These are phyloP conservation scores for Cercospora sp. DNA, from an alignment of 2,329 filamentous ascomycete species.

Conservation along the genomic window DNA sequence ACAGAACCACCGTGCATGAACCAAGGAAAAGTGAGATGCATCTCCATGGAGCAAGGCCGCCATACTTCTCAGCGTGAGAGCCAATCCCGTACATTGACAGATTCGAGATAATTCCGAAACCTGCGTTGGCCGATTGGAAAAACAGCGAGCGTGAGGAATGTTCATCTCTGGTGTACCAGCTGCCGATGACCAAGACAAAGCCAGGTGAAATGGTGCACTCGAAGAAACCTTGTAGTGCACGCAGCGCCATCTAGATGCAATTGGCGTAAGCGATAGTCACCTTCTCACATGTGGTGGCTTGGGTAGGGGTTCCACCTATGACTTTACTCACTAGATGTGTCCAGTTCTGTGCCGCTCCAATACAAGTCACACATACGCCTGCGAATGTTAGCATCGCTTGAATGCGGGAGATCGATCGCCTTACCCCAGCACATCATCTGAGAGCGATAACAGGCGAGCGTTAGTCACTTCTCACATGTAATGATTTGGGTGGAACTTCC, in stretches of 20 bases:
- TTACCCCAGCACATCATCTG: constrained; percentile 38
- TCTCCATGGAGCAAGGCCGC: constrained; percentile 33
- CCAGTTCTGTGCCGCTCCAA: constrained; percentile 38
- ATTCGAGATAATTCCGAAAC: constrained; percentile 37
- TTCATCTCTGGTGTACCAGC: constrained; percentile 41
- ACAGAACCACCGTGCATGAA: constrained; percentile 29
- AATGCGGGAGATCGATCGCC: neutral
- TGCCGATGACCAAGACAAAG: constrained; percentile 40
- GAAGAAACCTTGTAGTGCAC: constrained; percentile 42
- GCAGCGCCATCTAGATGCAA: constrained; percentile 34
- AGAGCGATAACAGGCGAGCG: neutral
- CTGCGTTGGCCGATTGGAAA: constrained; percentile 42
- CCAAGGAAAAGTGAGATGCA: constrained; percentile 36
- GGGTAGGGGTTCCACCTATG: no score
- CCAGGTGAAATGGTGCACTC: constrained; percentile 43
- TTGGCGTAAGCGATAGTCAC: no score
- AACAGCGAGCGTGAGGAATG: constrained; percentile 40
- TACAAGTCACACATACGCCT: constrained; percentile 34
- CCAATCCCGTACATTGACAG: constrained; percentile 35
- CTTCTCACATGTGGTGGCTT: no score
- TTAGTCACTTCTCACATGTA: no score
- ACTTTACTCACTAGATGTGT: constrained; percentile 27
- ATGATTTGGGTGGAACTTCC: no score
- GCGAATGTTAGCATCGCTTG: neutral
- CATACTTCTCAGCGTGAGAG: constrained; percentile 28